Evolutionary conservation across 805 yeast genomes (phyloP).

Genomic region (Alloascoidea africana): DNA sequence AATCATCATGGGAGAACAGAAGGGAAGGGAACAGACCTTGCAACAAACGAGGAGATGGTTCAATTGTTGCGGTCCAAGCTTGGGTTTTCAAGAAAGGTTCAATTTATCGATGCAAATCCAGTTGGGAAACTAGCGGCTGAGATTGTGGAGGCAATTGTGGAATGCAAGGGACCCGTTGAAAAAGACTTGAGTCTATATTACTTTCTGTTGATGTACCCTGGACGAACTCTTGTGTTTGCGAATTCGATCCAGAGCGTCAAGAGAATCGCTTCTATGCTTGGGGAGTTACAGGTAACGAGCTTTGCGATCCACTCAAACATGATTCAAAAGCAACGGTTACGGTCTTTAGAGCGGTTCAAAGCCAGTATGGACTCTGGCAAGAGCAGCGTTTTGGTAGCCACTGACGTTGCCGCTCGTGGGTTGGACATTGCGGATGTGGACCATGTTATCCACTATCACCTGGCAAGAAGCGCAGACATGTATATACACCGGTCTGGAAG

Average conservation of each 20-base stretch:
- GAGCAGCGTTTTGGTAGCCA: slow-evolving; percentile 71
- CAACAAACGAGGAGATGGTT: slow-evolving; percentile 38
- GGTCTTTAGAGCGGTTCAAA: slow-evolving; percentile 71
- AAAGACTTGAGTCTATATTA: slow-evolving; percentile 85
- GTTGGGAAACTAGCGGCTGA: slow-evolving; percentile 60
- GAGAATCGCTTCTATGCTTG: slow-evolving; percentile 63
- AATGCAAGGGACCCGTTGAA: slow-evolving; percentile 70
- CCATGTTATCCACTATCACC: slow-evolving; percentile 91
- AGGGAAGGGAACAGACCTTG: slow-evolving; percentile 9
- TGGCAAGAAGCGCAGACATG: slow-evolving; percentile 88
- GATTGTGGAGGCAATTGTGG: slow-evolving; percentile 75
- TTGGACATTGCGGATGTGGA: slow-evolving; percentile 81
- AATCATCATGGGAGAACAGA: slow-evolving; percentile 16
- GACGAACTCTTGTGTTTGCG: slow-evolving; percentile 80
- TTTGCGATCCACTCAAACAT: slow-evolving; percentile 84
- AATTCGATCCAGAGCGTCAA: slow-evolving; percentile 93
- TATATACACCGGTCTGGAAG: slow-evolving; percentile 95
- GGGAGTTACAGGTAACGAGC: slow-evolving; percentile 45
- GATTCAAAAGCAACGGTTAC: slow-evolving; percentile 86
- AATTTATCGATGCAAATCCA: slow-evolving; percentile 76
- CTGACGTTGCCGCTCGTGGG: slow-evolving; percentile 98
- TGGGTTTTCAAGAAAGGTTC: slow-evolving; percentile 47
- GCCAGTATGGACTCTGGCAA: slow-evolving; percentile 22
- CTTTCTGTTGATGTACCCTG: slow-evolving; percentile 74
- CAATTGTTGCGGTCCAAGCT: slow-evolving; percentile 53